Evolutionary conservation across 2,329 filamentous ascomycete genomes (phyloP), one percentile per base, ranked within the genome.

Genomic region (Cercospora sp.): DNA sequence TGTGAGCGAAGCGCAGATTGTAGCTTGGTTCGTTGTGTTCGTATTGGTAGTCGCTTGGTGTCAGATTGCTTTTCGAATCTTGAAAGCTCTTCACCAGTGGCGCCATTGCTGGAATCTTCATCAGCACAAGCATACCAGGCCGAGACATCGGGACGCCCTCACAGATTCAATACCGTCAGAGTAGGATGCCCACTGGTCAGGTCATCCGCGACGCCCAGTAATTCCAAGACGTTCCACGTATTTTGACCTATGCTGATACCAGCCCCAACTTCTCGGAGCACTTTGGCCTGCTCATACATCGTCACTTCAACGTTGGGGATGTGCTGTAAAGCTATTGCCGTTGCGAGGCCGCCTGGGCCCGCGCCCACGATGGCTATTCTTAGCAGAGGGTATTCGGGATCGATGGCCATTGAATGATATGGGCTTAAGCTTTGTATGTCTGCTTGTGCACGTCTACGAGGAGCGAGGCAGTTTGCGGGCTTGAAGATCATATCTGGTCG

Each of bases 1-100:
- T 81, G 79, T 0, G 80, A 77, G 3, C 85, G 75, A 0, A 88
- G 78, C 0, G 84, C 82, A 1, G 79, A 78, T 70, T 88, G 86
- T 2, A 87, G 75, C 57, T 76, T 76, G 2, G 78, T 80, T 30
- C 70, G 60, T 45, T 72, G 70, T 9, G 68, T 69, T 10, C 69
- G 66, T n/a, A 69, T 66, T 4, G 70, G 70, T 18, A 66, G 45
- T 48, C 61, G 60, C 20, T 36, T 42, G 8, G 45, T 45, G 59
- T 33, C 33, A 1, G 53, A 26, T 9, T 60, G 58, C 57, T 70
- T 70, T 8, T 67, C 60, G 2, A 57, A 60, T 16, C 63, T 40
- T 7, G 66, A 65, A n/a, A 72, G 48, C 16, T 69, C 61, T 36
- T 71, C 67, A 18, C 69, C 71, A 16, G 64, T 72, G 26, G 62